phyloP scores from a whole-genome alignment of 73 alveolate species.

The Tetrahymena elliotti region DNA sequence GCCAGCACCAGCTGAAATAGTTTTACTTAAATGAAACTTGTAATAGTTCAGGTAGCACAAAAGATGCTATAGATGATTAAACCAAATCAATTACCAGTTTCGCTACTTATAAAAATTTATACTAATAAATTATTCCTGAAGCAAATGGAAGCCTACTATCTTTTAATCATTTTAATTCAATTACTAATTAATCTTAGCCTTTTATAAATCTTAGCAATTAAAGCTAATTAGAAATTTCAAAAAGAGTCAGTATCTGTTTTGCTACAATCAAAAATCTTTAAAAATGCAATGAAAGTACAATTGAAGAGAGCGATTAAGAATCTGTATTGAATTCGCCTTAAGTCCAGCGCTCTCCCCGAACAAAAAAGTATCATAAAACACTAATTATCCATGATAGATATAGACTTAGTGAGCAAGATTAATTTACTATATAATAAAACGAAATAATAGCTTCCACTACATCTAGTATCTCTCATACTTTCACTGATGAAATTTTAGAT shows the following conservation, averaged over 20 bases:
- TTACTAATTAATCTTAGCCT: not conserved
- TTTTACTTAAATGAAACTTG: not conserved
- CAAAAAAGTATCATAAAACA: not conserved
- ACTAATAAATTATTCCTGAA: not conserved
- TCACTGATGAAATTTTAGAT: not conserved
- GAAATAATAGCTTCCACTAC: not conserved
- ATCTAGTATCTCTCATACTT: not conserved
- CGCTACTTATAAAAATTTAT: not conserved
- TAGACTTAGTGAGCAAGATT: not conserved
- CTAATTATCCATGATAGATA: not conserved
- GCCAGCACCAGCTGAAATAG: not conserved
- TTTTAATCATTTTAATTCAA: not conserved
- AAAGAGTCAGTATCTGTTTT: not conserved
- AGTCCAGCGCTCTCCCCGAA: not conserved
- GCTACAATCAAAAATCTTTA: not conserved
- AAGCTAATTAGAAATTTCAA: not conserved
- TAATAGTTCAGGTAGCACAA: not conserved
- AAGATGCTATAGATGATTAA: not conserved
- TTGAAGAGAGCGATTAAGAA: not conserved
- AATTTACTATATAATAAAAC: not conserved
- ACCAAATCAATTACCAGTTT: not conserved
- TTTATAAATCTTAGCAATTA: not conserved
- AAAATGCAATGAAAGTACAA: not conserved
- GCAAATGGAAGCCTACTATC: not conserved
- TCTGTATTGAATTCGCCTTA: not conserved